Evolutionary conservation across 805 yeast species (phyloP).

Genomic region (Candida suzukii): DNA sequence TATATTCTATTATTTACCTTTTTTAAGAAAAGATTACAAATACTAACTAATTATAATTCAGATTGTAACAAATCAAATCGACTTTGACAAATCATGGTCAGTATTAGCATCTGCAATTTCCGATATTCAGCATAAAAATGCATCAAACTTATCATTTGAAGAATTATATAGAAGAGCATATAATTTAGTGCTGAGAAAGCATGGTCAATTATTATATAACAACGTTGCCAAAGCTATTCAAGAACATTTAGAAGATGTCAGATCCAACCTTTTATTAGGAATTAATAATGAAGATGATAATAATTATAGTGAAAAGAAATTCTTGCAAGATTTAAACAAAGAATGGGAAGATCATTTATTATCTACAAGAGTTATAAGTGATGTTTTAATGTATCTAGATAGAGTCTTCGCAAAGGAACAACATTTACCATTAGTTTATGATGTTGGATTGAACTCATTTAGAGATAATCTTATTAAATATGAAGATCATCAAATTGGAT

Average conservation of each 20-base stretch:
- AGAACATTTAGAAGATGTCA: conserved; percentile 32
- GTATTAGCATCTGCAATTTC: conserved; percentile 58
- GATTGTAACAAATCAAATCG: conserved; percentile 33
- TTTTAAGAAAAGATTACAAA: too few relatives aligned
- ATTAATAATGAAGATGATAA: conserved; percentile 13
- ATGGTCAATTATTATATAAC: conserved; percentile 59
- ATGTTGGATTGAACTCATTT: conserved; percentile 65
- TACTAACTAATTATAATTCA: too few relatives aligned
- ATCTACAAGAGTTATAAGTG: conserved; percentile 72
- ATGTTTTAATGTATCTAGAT: conserved; percentile 80
- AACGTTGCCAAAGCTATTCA: conserved; percentile 45
- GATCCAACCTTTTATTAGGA: conserved; percentile 8
- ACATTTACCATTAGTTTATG: conserved; percentile 58
- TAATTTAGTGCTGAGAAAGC: conserved; percentile 62
- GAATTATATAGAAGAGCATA: conserved; percentile 77
- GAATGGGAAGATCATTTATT: conserved; percentile 71
- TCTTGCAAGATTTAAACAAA: conserved; percentile 25
- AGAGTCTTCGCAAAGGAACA: conserved; percentile 72
- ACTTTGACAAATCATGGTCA: conserved; percentile 63
- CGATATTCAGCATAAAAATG: conserved; percentile 67
- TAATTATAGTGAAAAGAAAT: conserved; percentile 5
- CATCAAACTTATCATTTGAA: conserved; percentile 72
- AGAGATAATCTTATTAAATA: conserved; percentile 51
- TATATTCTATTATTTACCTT: too few relatives aligned
- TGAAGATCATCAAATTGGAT: conserved; percentile 44